A percentile compares a stretch with the other conserved stretches of the same genome.
Evolutionary conservation across 805 yeast species (phyloP).

Genomic region (Jamesozyma rosinii): DNA sequence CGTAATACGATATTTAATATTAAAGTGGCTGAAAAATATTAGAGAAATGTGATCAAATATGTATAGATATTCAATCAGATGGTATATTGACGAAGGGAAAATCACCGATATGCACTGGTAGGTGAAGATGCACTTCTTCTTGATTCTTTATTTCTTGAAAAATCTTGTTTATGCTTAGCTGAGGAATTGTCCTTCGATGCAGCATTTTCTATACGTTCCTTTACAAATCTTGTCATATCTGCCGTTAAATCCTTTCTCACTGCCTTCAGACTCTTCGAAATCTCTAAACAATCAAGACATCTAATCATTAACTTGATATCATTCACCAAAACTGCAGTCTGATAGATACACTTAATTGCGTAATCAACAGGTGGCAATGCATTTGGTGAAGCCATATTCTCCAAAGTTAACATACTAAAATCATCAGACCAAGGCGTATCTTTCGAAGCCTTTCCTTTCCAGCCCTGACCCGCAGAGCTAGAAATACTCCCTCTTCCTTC

Average conservation of each 20-base stretch:
- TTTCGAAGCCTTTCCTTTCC: constrained; percentile 5
- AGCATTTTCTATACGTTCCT: neutral
- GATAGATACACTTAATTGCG: constrained; percentile 51
- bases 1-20: too few relatives aligned
- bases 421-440: constrained; percentile 8
- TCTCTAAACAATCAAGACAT: constrained; percentile 27
- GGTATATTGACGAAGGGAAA: too few relatives aligned
- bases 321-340: constrained; percentile 49
- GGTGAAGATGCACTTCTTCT: neutral
- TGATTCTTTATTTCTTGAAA: neutral
- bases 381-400: constrained; percentile 45
- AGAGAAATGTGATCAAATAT: too few relatives aligned
- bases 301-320: constrained; percentile 51
- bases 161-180: neutral
- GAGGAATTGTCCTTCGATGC: neutral
- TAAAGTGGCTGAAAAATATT: too few relatives aligned
- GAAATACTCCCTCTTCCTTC: constrained; percentile 1
- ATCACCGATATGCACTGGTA: too few relatives aligned
- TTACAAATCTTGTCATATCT: constrained; percentile 3
- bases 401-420: constrained; percentile 39
- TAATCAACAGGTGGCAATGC: constrained; percentile 49
- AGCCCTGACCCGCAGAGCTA: neutral
- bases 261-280: constrained; percentile 19
- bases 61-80: too few relatives aligned
- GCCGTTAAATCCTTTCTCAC: constrained; percentile 8